Evolutionary conservation across 306 rosid genomes (phyloP).

Genomic region (Ammopiptanthus mongolicus): DNA sequence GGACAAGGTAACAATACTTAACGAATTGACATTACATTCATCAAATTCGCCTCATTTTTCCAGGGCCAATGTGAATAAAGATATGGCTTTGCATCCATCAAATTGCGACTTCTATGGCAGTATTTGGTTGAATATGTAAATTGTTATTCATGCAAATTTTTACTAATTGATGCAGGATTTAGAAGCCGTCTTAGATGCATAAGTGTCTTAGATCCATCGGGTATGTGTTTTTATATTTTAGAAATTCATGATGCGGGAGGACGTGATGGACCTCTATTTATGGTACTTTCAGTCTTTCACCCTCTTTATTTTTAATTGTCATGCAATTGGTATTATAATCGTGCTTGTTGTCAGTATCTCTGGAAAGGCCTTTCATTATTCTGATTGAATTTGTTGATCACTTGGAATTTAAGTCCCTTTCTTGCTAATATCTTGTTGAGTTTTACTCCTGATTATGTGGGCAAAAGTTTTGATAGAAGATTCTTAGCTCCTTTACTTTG

Average conservation of each 20-base stretch:
- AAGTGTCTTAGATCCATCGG: constrained; percentile 70
- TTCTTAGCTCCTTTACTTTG: constrained; percentile 13
- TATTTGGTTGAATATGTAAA: constrained; percentile 10
- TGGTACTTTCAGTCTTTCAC: constrained; percentile 46
- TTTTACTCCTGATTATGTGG: constrained; percentile 11
- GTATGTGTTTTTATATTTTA: constrained; percentile 69
- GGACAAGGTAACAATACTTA: constrained; percentile 33
- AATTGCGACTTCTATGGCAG: constrained; percentile 3
- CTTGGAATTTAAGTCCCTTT: constrained; percentile 13
- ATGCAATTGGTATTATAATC: neutral
- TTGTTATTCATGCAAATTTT: constrained; percentile 30
- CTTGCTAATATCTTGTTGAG: constrained; percentile 16
- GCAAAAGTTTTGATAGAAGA: constrained; percentile 1
- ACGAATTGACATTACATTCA: constrained; percentile 24
- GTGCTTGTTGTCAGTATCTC: neutral
- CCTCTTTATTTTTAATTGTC: too few species aligned
- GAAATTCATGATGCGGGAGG: constrained; percentile 90
- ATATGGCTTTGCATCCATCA: constrained; percentile 31
- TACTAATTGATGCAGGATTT: constrained; percentile 68
- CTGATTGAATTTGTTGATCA: neutral
- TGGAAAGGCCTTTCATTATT: constrained; percentile 9
- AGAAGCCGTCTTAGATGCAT: constrained; percentile 84
- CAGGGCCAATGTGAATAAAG: constrained; percentile 23
- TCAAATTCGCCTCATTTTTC: constrained; percentile 30
- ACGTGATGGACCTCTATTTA: constrained; percentile 77